Evolutionary conservation across 2,329 filamentous ascomycete genomes (phyloP).

Genomic region (Venturiaceae sp.): DNA sequence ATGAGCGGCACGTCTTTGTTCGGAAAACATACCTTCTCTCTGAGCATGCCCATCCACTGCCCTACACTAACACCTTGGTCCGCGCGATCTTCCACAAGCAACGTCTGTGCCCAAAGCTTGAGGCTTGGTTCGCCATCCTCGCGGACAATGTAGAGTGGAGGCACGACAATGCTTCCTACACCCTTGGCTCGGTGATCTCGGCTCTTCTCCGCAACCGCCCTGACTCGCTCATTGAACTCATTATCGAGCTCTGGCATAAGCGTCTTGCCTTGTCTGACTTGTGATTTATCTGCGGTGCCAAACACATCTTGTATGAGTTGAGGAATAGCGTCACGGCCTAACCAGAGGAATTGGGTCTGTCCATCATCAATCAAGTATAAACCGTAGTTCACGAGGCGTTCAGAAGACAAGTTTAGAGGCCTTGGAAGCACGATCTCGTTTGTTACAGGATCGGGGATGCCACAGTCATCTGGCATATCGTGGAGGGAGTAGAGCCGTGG

Average conservation of each 20-base stretch:
- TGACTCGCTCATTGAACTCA: slow-evolving; percentile 91
- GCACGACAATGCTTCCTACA: slow-evolving; percentile 86
- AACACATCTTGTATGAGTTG: slow-evolving; percentile 87
- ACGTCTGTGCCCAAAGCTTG: slow-evolving; percentile 92
- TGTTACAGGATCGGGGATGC: slow-evolving; percentile 73
- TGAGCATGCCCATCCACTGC: slow-evolving; percentile 84
- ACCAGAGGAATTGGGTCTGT: slow-evolving; percentile 95
- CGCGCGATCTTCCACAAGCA: slow-evolving; percentile 88
- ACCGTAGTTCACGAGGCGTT: slow-evolving; percentile 78
- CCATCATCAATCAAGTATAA: slow-evolving; percentile 95
- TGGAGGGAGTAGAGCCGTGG: slow-evolving; percentile 64
- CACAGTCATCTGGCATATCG: slow-evolving; percentile 93
- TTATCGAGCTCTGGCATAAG: slow-evolving; percentile 80
- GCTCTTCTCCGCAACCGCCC: slow-evolving; percentile 86
- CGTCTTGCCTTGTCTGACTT: slow-evolving; percentile 85
- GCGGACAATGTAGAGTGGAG: slow-evolving; percentile 84
- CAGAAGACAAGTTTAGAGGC: slow-evolving; percentile 75
- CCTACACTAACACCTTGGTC: slow-evolving; percentile 88
- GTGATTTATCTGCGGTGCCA: slow-evolving; percentile 70
- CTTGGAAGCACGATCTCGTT: slow-evolving; percentile 85
- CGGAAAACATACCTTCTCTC: slow-evolving; percentile 68
- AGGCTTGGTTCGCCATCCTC: slow-evolving; percentile 94
- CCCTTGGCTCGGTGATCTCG: slow-evolving; percentile 77
- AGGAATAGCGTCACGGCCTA: slow-evolving; percentile 85
- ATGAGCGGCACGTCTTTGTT: background rate